These are phyloP conservation scores for Paramecium caudatum DNA, from an alignment of 73 alveolate species.

Conservation along the genomic window DNA sequence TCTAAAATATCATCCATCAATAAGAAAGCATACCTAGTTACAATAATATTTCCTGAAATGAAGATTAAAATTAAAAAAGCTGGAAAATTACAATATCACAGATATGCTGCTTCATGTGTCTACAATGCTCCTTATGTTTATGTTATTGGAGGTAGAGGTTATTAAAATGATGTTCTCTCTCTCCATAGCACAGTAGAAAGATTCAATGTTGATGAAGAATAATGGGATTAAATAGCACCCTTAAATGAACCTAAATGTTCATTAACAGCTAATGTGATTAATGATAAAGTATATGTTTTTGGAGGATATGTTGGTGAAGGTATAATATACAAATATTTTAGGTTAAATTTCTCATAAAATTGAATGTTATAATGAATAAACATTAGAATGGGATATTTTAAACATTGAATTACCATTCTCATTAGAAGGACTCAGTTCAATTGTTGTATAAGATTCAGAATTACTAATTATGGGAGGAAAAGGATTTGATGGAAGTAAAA, in stretches of 20 bases:
- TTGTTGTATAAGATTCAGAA: conserved; percentile 52
- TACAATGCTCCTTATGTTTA: conserved; percentile 57
- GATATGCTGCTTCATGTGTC: conserved; percentile 70
- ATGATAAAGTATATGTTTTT: conserved; percentile 53
- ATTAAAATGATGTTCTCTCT: conserved; percentile 49
- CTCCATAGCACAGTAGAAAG: conserved; percentile 66
- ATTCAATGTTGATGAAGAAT: conserved; percentile 55
- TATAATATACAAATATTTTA: not conserved
- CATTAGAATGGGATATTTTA: conserved; percentile 20
- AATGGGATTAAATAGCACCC: conserved; percentile 47
- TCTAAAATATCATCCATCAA: conserved; percentile 39
- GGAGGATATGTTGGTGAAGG: conserved; percentile 69
- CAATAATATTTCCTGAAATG: conserved; percentile 64
- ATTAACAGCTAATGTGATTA: conserved; percentile 21
- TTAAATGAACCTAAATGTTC: conserved; percentile 65
- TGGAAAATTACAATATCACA: conserved; percentile 31
- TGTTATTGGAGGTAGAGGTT: conserved; percentile 66
- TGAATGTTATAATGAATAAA: conserved; percentile 35
- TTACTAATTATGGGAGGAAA: conserved; percentile 49
- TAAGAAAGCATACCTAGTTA: conserved; percentile 28
- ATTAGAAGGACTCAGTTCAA: conserved; percentile 46
- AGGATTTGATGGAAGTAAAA: conserved; percentile 53
- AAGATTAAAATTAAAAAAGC: conserved; percentile 31
- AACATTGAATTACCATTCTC: conserved; percentile 61
- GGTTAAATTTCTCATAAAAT: conserved; percentile 60